These are phyloP conservation scores for Halophytophthora batemanensis DNA, from an alignment of 352 stramenopile species.

Conservation along the genomic window DNA sequence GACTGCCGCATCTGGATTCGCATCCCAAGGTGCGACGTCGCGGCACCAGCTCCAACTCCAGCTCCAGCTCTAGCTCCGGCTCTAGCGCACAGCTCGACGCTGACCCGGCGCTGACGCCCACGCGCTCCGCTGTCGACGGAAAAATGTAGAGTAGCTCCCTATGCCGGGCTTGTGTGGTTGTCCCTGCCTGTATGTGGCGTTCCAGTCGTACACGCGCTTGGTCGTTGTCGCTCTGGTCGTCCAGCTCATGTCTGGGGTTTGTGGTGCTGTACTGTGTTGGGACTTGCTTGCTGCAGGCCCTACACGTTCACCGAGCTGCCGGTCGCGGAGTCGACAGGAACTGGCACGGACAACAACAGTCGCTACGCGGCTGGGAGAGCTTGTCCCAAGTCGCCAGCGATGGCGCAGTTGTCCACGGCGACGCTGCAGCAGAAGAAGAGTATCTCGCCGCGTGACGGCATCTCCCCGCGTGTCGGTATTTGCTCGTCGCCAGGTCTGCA, in stretches of 20 bases:
- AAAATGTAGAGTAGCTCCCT: conserved; percentile 54
- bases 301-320: no score
- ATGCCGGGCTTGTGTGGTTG: conserved; percentile 3
- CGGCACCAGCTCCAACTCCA: conserved; percentile 11
- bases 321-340: no score
- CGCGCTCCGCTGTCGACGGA: conserved; percentile 62
- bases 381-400: conserved; percentile 26
- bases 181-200: conserved; percentile 13
- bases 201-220: conserved; percentile 1
- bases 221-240: background rate
- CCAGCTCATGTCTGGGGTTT: background rate
- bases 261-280: background rate
- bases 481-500: conserved; percentile 19
- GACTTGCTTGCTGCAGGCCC: no score
- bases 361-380: conserved; percentile 12
- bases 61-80: conserved; percentile 2
- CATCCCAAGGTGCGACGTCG: conserved; percentile 54
- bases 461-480: conserved; percentile 24
- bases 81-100: background rate
- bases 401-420: conserved; percentile 11
- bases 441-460: conserved; percentile 28
- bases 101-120: conserved; percentile 31
- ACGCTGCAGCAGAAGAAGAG: conserved; percentile 23
- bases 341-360: conserved; percentile 10
- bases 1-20: conserved; percentile 32